Base-by-base conservation (phyloP, 2,329 filamentous ascomycete genomes). In the Paracorniculantispora psalliotae region DNA sequence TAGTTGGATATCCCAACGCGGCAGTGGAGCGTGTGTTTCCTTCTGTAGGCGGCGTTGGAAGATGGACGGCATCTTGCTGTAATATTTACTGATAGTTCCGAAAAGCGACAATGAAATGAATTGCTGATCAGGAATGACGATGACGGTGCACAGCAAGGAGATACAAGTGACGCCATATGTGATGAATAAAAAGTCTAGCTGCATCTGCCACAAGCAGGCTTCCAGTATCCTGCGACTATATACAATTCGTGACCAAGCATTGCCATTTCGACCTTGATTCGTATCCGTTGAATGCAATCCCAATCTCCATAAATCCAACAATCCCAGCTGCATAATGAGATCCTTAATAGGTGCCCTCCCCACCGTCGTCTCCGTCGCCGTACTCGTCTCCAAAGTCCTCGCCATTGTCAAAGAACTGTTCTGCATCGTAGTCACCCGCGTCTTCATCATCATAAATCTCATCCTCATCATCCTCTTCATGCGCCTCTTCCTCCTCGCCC, bases 371-470 rank as follows among this genome's bases (percentile, higher is more conserved):
- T 8, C 78, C 79, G 10, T 79, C 79, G 3, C 75, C 80, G 50
- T 78, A 78, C 49, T 81, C 80, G 23, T 80, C 78, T 37, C 78
- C 77, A 55, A 81, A 77, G 25, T 83, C 81, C 61, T 82, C 80
- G 13, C 81, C 81, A 25, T 78, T 81, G 61, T 85, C 82, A 49
- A 85, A 85, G 71, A 85, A 85, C 10, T 77, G 76, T 65, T 86
- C 83, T 2, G 83, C 83, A 47, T 85, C 79, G 66, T 86, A 86
- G 61, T 85, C 83, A 8, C 83, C 82, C 1, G 80, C 83, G 51
- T 82, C 81, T 60, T 84, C 81, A 58, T 85, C 83, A 50, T 85
- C 80, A 61, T 79, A 81, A 25, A 71, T 73, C 57, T 80, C 77
- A 57, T 80, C 79, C 63, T 80, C 77, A 19, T 78, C 78, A 10